A percentile compares a stretch with the other conserved stretches of the same genome.
Conservation (phyloP, 495 filamentous ascomycete genomes). For the Penicillium longicatenatum region DNA sequence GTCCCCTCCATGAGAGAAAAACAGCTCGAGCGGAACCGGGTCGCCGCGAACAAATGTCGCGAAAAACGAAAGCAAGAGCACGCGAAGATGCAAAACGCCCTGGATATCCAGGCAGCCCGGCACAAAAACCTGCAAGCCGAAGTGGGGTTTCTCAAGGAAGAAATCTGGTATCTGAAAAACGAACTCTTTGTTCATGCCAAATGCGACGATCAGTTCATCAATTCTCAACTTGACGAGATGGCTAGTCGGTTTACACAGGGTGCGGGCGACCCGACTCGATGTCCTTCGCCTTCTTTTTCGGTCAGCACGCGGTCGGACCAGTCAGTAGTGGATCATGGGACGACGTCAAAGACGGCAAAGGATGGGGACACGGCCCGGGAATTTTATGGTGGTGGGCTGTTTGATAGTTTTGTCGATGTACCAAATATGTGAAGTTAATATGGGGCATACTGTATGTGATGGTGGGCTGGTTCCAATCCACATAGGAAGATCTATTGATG, state of each 20-base stretch:
- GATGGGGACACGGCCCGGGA: not conserved
- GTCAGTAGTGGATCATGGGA: conserved; percentile 3
- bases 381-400: not conserved
- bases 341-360: not conserved
- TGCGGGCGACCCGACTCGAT: not conserved
- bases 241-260: not conserved
- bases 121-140: conserved; percentile 2
- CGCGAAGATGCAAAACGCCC: not conserved
- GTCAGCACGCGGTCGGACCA: conserved; percentile 5
- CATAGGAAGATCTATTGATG: not conserved
- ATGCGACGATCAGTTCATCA: conserved; percentile 7
- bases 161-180: conserved; percentile 14
- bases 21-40: conserved; percentile 9
- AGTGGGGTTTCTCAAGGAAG: not conserved
- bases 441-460: not conserved
- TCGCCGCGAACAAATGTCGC: conserved; percentile 12
- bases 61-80: conserved; percentile 9
- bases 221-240: conserved; percentile 4
- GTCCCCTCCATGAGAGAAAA: not conserved
- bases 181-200: conserved; percentile 7
- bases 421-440: not conserved
- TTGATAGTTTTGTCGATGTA: conserved; percentile 5
- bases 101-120: not conserved
- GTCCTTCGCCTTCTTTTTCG: conserved; percentile 9
- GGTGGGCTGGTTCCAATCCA: not conserved